Conservation (phyloP, 768 basidiomycete genomes). For the Naganishia kalamii region DNA sequence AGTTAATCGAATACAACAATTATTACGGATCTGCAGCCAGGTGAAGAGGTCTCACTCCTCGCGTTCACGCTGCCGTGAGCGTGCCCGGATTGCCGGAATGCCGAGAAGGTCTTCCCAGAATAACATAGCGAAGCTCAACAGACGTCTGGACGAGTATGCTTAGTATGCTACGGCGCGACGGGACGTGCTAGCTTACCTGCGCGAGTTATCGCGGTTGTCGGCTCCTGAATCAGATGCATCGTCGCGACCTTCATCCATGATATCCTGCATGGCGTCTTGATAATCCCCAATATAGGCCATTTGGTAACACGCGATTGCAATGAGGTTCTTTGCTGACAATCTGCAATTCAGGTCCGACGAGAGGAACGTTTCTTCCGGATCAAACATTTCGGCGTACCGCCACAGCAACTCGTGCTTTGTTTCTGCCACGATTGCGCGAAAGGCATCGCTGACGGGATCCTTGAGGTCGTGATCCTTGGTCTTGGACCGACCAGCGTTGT, state of each 20-base stretch:
- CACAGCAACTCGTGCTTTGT: constrained; percentile 23
- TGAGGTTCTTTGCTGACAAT: constrained; percentile 28
- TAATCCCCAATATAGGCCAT: constrained; percentile 38
- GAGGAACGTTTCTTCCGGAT: constrained; percentile 23
- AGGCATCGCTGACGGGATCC: constrained; percentile 37
- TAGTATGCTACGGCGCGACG: not conserved
- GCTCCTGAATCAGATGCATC: constrained; percentile 20
- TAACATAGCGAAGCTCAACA: constrained; percentile 42
- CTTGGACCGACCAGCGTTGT: constrained; percentile 35
- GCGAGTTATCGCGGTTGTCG: constrained; percentile 20
- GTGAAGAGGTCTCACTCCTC: too few species aligned
- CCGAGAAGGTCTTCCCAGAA: constrained; percentile 36
- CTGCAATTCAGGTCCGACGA: constrained; percentile 20
- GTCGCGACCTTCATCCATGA: constrained; percentile 21
- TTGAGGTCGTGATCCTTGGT: constrained; percentile 43
- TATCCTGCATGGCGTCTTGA: constrained; percentile 28
- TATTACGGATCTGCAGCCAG: too few species aligned
- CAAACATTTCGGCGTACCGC: not conserved
- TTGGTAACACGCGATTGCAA: constrained; percentile 42
- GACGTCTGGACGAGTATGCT: constrained; percentile 25
- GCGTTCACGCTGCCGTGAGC: not conserved
- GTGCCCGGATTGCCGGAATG: constrained; percentile 5
- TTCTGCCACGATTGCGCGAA: constrained; percentile 30
- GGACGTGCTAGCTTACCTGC: not conserved
- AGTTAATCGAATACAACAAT: too few species aligned